Conservation (phyloP, 345 rosid genomes). For the Carallia pectinifolia region DNA sequence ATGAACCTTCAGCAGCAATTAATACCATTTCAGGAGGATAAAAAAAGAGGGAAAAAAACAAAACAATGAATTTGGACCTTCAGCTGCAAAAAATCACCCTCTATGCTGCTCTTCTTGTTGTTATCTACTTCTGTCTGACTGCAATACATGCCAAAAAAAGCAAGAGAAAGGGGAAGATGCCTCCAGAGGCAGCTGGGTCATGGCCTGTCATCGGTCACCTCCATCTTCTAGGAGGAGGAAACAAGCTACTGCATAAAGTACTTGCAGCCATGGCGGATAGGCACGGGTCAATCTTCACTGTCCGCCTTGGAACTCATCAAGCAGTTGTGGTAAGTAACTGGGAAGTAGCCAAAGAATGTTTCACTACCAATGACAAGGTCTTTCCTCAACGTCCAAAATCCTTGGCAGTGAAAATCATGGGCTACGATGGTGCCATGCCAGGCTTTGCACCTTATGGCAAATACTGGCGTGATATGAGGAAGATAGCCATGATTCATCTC, state of each 20-base stretch:
- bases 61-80: slow-evolving; percentile 6
- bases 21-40: too few species aligned
- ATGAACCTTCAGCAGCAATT: too few species aligned
- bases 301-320: slow-evolving; percentile 28
- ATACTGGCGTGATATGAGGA: slow-evolving; percentile 37
- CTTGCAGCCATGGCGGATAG: slow-evolving; percentile 27
- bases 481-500: slow-evolving; percentile 29
- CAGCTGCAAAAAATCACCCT: background rate
- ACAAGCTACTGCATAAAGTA: slow-evolving; percentile 23
- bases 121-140: background rate
- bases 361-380: slow-evolving; percentile 28
- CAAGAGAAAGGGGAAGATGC: slow-evolving; percentile 12
- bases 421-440: slow-evolving; percentile 26
- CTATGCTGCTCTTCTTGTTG: slow-evolving; percentile 5
- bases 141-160: background rate
- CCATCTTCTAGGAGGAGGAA: slow-evolving; percentile 15
- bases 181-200: slow-evolving; percentile 31
- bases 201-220: slow-evolving; percentile 41
- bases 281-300: slow-evolving; percentile 24
- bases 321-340: slow-evolving; percentile 26
- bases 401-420: slow-evolving; percentile 26
- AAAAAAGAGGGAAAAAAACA: background rate
- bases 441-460: slow-evolving; percentile 36
- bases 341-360: slow-evolving; percentile 37
- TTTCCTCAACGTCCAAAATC: slow-evolving; percentile 24